Conservation (phyloP, 192 early-diverging fungal genomes). For the Backusella tuberculispora region DNA sequence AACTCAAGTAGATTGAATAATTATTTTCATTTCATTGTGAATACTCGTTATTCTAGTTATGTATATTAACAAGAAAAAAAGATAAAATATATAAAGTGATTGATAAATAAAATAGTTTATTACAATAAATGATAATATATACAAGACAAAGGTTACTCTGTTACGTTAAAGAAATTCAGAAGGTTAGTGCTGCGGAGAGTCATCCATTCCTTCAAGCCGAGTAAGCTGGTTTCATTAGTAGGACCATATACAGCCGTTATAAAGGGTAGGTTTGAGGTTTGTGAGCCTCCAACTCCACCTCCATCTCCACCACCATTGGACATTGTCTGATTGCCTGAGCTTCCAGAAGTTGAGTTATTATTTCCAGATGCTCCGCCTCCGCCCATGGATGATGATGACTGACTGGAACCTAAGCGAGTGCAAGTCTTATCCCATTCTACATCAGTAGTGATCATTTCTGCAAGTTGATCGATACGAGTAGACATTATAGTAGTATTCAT, state of each 20-base stretch:
- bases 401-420: neutral
- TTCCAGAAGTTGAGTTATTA: neutral
- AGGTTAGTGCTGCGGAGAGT: neutral
- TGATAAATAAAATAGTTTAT: conserved; percentile 4
- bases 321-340: neutral
- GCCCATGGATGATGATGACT: too few relatives aligned
- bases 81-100: neutral
- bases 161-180: neutral
- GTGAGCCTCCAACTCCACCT: neutral
- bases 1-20: too few relatives aligned
- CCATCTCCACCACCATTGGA: neutral
- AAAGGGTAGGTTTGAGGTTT: neutral
- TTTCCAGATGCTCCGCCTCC: too few relatives aligned
- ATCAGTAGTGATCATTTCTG: neutral
- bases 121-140: neutral
- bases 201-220: neutral
- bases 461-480: neutral
- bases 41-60: too few relatives aligned
- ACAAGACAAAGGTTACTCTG: neutral
- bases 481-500: neutral
- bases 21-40: too few relatives aligned
- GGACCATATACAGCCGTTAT: neutral
- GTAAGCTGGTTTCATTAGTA: neutral
- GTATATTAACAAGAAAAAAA: neutral
- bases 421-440: conserved; percentile 15